Base-by-base conservation (phyloP, 257 asterid genomes). In the Rubia yunnanensis region DNA sequence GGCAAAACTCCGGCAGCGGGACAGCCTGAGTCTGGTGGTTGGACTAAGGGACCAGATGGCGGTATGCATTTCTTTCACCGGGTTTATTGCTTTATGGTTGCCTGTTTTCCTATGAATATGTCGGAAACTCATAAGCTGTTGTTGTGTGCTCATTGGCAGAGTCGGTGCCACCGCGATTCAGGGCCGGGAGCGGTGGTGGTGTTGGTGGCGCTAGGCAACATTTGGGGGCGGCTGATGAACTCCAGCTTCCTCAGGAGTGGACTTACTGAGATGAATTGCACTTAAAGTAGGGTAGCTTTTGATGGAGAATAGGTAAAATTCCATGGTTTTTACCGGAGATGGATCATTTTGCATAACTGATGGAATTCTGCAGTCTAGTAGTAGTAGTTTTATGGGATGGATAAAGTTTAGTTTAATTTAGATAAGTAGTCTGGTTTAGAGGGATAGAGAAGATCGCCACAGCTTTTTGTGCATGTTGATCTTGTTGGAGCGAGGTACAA, bases 161-260 rank as follows among this genome's bases (percentile, higher is more conserved):
- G 56, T 44, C 38, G 20, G 68, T 26, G 17, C 78, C 52, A 11
- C 36, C 5, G 68, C 64, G 35, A 9, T 69, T 69, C 49, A 52
- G 52, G 52, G 14, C 52, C 20, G 52, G 50, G 5, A 41, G 20
- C 20, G 50, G 50, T 11, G 17, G 48, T 20, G 52, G 52, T 1
- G 52, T n/a, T n/a, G n/a, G n/a, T n/a, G n/a, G n/a, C n/a, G n/a
- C n/a, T n/a, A 69, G 83, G 26, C 84, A 46, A 20, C 65, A 20
- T 6, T 22, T 76, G 0, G 69, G 74, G 0, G 58, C 46, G 13
- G 69, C 75, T 79, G 57, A 80, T 27, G 94, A 83, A 57, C 69
- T 79, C 20, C 67, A 82, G 65, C 94, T 87, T 23, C 94, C 97
- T 1, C 89, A 74, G 38, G 96, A 89, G 59, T 89, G 95, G 96